A percentile compares a stretch with the other conserved stretches of the same genome.
These are phyloP conservation scores for Suillus ampliporus DNA, from an alignment of 768 basidiomycete genomes.

Conservation along the genomic window DNA sequence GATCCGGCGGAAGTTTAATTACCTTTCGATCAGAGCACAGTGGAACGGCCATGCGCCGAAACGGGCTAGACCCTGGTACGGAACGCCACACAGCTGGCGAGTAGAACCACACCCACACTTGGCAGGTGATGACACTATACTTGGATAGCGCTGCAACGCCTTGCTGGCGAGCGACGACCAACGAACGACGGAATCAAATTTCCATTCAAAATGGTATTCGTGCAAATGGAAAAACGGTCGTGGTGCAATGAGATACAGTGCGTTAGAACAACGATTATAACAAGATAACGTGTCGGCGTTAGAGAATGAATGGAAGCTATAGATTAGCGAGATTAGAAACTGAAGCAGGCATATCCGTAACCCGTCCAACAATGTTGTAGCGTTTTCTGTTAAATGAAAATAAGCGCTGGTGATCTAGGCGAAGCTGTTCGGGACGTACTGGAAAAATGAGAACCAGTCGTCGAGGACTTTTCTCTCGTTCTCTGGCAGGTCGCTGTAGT, in stretches of 20 bases:
- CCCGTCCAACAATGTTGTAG: slow-evolving; percentile 85
- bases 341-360: slow-evolving; percentile 56
- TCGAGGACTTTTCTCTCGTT: slow-evolving; percentile 80
- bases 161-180: not conserved
- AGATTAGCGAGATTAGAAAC: slow-evolving; percentile 28
- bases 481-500: slow-evolving; percentile 78
- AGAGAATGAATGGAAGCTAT: not conserved
- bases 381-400: slow-evolving; percentile 60
- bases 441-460: slow-evolving; percentile 90
- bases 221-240: not conserved
- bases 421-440: slow-evolving; percentile 53
- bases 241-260: slow-evolving; percentile 3
- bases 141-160: not conserved
- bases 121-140: not conserved
- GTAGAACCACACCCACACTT: not conserved
- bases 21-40: not conserved
- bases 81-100: slow-evolving; percentile 7
- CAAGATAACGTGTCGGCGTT: not conserved
- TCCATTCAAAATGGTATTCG: not conserved
- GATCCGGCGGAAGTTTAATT: not conserved
- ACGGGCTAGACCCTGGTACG: too few species aligned
- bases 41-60: too few species aligned
- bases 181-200: not conserved
- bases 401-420: not conserved
- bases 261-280: slow-evolving; percentile 2